phyloP scores from a whole-genome alignment of 495 filamentous ascomycete genomes.

The Astrothelium subdiscretum region DNA sequence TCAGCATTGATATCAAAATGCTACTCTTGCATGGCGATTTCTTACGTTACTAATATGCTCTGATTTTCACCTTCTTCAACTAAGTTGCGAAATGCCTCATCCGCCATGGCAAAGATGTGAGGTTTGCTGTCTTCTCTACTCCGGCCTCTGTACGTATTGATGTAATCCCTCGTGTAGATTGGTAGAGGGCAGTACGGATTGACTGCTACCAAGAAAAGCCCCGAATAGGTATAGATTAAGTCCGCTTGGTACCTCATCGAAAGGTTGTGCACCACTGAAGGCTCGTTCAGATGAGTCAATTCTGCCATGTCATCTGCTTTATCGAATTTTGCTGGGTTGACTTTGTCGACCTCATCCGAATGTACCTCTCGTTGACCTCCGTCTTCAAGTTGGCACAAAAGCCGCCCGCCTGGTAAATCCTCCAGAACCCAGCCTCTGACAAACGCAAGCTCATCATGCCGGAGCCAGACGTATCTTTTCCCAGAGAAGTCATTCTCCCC shows the following conservation, averaged over 20 bases:
- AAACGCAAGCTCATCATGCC: constrained; percentile 76
- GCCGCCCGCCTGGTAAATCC: constrained; percentile 50
- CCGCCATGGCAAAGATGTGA: constrained; percentile 97
- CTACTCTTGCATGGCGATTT: constrained; percentile 3
- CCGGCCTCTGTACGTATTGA: constrained; percentile 91
- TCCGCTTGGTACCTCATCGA: constrained; percentile 89
- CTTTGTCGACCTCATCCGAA: constrained; percentile 82
- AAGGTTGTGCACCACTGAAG: constrained; percentile 94
- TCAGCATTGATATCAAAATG: constrained; percentile 1
- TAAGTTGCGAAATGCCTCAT: constrained; percentile 89
- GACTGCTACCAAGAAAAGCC: constrained; percentile 90
- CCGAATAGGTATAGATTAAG: constrained; percentile 97
- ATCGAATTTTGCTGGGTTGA: constrained; percentile 99
- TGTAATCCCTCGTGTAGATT: constrained; percentile 92
- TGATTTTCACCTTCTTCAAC: constrained; percentile 94
- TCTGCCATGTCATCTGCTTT: constrained; percentile 99
- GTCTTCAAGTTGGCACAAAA: constrained; percentile 89
- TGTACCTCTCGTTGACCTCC: constrained; percentile 72
- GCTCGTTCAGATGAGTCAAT: constrained; percentile 93
- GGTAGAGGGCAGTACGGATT: constrained; percentile 93
- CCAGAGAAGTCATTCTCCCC: constrained; percentile 97
- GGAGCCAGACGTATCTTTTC: constrained; percentile 96
- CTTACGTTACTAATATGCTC: constrained; percentile 86
- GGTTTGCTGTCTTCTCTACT: constrained; percentile 88
- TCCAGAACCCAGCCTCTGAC: constrained; percentile 84